These are phyloP conservation scores for Hygrocybe coccinea DNA, from an alignment of 768 basidiomycete species.

Conservation along the genomic window DNA sequence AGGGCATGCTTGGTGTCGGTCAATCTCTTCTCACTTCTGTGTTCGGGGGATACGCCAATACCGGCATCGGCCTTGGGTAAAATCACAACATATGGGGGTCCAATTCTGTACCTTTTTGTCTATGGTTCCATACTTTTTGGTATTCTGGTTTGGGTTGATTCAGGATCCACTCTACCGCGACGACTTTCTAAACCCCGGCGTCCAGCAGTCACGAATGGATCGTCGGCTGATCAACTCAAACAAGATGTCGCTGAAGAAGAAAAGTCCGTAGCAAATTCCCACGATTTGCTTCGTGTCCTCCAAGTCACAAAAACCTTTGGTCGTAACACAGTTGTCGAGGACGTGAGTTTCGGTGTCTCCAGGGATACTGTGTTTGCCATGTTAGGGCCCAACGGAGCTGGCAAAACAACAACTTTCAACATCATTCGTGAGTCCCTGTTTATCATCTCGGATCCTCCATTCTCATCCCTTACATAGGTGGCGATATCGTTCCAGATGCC, in stretches of 20 bases:
- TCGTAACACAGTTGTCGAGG: conserved; percentile 58
- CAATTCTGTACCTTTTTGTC: conserved; percentile 66
- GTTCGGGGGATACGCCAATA: conserved; percentile 48
- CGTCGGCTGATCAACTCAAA: conserved; percentile 8
- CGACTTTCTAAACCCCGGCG: conserved; percentile 21
- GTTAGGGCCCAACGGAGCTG: conserved; percentile 79
- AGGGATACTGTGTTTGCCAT: conserved; percentile 63
- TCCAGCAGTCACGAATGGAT: conserved; percentile 11
- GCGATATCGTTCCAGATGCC: conserved; percentile 58
- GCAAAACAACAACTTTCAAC: conserved; percentile 79
- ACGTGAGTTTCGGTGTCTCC: conserved; percentile 65
- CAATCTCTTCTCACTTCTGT: conserved; percentile 72
- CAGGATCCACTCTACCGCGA: conserved; percentile 52
- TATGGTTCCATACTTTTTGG: conserved; percentile 54
- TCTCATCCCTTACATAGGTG: conserved; percentile 39
- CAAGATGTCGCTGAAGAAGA: conserved; percentile 57
- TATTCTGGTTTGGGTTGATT: conserved; percentile 68
- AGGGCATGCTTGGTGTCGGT: conserved; percentile 70
- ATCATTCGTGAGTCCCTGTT: conserved; percentile 57
- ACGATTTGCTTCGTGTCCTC: conserved; percentile 58
- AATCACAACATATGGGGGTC: conserved; percentile 65
- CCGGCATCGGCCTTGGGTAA: conserved; percentile 44
- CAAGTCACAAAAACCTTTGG: conserved; percentile 59
- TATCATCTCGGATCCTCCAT: not conserved
- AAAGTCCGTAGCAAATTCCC: conserved; percentile 40